A percentile compares a stretch with the other conserved stretches of the same genome.
phyloP scores from a whole-genome alignment of 2,329 filamentous ascomycete genomes.

The Ophiocordyceps robertsii region DNA sequence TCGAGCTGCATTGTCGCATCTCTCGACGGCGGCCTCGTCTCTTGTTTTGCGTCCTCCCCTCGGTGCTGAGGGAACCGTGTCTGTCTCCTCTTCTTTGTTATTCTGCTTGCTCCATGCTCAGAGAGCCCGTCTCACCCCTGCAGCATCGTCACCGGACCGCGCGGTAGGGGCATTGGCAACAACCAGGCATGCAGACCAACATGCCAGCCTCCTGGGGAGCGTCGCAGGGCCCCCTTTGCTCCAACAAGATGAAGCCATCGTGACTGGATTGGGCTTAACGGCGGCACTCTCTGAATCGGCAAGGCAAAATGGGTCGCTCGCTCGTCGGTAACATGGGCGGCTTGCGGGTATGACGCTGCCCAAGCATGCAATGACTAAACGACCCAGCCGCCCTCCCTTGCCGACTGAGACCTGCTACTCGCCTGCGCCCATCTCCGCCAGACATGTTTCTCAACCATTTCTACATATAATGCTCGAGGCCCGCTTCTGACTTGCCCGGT shows the following conservation, averaged over 20 bases:
- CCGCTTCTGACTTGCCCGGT: conserved; percentile 4
- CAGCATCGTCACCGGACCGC: conserved; percentile 2
- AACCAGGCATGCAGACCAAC: conserved; percentile 5
- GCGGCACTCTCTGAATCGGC: neutral
- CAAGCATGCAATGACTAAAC: conserved; percentile 9
- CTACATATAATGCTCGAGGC: conserved; percentile 8
- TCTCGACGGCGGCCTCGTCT: too few species aligned
- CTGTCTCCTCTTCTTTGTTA: neutral
- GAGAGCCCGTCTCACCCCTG: too few species aligned
- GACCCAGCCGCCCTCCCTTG: conserved; percentile 11
- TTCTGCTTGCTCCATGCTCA: neutral
- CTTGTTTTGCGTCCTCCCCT: too few species aligned
- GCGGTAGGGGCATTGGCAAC: conserved; percentile 1
- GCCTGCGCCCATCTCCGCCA: conserved; percentile 4
- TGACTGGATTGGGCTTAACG: conserved; percentile 5
- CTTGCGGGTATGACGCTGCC: conserved; percentile 1
- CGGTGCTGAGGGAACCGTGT: too few species aligned
- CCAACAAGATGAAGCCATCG: conserved; percentile 7
- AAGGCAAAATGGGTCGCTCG: neutral
- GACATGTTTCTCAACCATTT: conserved; percentile 2
- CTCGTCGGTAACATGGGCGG: conserved; percentile 2
- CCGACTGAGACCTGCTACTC: conserved; percentile 11
- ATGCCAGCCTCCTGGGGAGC: conserved; percentile 5
- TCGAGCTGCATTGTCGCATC: neutral
- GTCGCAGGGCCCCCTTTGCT: neutral